A percentile compares a stretch with the other conserved stretches of the same genome.
phyloP scores from a whole-genome alignment of 192 early-diverging fungal species.

The Jimgerdemannia lactiflua region DNA sequence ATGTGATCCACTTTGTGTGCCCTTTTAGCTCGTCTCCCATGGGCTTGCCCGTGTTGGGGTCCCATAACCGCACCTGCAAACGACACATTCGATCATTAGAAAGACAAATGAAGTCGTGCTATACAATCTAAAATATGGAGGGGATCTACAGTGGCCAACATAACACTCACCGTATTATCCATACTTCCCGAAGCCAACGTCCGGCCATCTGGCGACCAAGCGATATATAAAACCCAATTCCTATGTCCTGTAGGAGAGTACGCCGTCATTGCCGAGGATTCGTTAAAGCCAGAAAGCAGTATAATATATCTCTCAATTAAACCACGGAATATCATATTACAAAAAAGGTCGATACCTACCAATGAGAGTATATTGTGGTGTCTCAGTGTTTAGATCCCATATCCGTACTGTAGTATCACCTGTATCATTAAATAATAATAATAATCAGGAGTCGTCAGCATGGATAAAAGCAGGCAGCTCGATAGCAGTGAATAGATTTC shows the following conservation, averaged over 20 bases:
- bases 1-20: slow-evolving; percentile 89
- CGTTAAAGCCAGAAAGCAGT: no score
- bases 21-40: slow-evolving; percentile 77
- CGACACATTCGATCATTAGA: no score
- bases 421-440: slow-evolving; percentile 8
- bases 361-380: slow-evolving; percentile 79
- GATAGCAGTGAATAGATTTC: neutral
- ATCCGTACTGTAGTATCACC: slow-evolving; percentile 93
- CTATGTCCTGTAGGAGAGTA: slow-evolving; percentile 61
- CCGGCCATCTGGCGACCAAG: slow-evolving; percentile 90
- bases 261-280: no score
- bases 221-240: slow-evolving; percentile 90
- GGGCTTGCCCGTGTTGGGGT: slow-evolving; percentile 79
- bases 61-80: slow-evolving; percentile 70
- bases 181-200: slow-evolving; percentile 89
- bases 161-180: slow-evolving; percentile 69
- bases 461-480: no score
- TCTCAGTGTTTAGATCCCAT: slow-evolving; percentile 97
- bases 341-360: slow-evolving; percentile 25
- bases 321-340: neutral
- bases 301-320: slow-evolving; percentile 5
- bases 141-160: neutral
- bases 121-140: neutral
- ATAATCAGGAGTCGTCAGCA: no score
- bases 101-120: no score